Conservation (phyloP, 306 rosid species). For the Canavalia gladiata region DNA sequence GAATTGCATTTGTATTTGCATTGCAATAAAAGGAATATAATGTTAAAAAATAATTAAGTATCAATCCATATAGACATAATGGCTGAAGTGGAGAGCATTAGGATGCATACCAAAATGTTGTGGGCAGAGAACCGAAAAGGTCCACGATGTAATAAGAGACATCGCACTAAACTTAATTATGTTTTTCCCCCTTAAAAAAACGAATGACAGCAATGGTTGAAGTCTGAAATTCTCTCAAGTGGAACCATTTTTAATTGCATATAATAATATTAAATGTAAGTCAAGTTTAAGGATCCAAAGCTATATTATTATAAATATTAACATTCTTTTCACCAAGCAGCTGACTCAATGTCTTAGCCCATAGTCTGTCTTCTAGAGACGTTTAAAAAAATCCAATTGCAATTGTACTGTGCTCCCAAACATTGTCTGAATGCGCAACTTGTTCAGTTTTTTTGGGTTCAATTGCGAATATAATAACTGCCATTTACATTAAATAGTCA, state of each 20-base stretch:
- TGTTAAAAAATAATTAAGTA: constrained; percentile 21
- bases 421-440: constrained; percentile 24
- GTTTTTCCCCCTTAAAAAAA: neutral
- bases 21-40: neutral
- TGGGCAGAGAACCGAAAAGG: constrained; percentile 37
- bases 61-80: constrained; percentile 31
- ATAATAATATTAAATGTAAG: constrained; percentile 41
- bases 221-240: constrained; percentile 47
- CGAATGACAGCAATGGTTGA: constrained; percentile 31
- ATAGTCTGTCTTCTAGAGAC: constrained; percentile 38
- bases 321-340: constrained; percentile 29
- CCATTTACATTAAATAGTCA: constrained; percentile 22
- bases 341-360: constrained; percentile 46
- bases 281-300: constrained; percentile 53
- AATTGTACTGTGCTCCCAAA: constrained; percentile 29
- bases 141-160: constrained; percentile 48
- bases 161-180: constrained; percentile 47
- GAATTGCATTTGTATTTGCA: neutral
- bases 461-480: constrained; percentile 18
- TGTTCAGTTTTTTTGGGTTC: neutral
- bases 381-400: neutral
- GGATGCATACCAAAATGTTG: constrained; percentile 36
- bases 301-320: constrained; percentile 43
- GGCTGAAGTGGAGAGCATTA: constrained; percentile 58
- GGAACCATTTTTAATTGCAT: constrained; percentile 28